Percentiles rank a stretch among this genome's conserved stretches.
These are phyloP conservation scores for Reticulascus tulasneorum DNA, from an alignment of 2,329 filamentous ascomycete genomes.

Conservation along the genomic window DNA sequence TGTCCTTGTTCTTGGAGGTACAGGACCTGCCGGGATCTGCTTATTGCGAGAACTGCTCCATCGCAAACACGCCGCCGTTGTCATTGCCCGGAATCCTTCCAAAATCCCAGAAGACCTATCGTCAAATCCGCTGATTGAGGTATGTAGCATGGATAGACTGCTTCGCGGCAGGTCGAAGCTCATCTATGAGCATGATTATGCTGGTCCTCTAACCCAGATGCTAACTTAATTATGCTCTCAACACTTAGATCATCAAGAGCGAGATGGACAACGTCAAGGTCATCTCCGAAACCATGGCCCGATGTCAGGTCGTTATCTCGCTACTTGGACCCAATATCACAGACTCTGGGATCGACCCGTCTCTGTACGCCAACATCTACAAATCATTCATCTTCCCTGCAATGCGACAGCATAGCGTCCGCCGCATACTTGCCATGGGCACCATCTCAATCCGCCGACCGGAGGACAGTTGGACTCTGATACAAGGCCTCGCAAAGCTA, in stretches of 20 bases:
- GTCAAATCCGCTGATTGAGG: constrained; percentile 16
- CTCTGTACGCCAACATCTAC: constrained; percentile 16
- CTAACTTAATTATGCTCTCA: too few species aligned
- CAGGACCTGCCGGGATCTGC: constrained; percentile 26
- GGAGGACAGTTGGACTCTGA: constrained; percentile 18
- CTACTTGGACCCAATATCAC: constrained; percentile 19
- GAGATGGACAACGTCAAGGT: constrained; percentile 15
- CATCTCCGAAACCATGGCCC: constrained; percentile 12
- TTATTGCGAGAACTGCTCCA: constrained; percentile 23
- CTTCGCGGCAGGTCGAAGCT: neutral
- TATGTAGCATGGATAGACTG: neutral
- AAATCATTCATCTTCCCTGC: constrained; percentile 15
- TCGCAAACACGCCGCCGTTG: constrained; percentile 21
- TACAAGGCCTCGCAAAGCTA: constrained; percentile 13
- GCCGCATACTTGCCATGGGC: constrained; percentile 28
- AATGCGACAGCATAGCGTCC: constrained; percentile 24
- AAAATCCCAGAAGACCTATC: constrained; percentile 20
- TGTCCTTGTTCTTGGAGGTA: constrained; percentile 26
- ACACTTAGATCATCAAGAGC: constrained; percentile 19
- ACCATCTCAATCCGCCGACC: constrained; percentile 23
- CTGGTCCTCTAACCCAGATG: too few species aligned
- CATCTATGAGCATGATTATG: neutral
- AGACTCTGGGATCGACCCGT: neutral
- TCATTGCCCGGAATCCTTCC: constrained; percentile 15
- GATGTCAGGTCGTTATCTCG: constrained; percentile 15